Conservation (phyloP, 441 rosid genomes). For the Bocquillonia castaneifolia region DNA sequence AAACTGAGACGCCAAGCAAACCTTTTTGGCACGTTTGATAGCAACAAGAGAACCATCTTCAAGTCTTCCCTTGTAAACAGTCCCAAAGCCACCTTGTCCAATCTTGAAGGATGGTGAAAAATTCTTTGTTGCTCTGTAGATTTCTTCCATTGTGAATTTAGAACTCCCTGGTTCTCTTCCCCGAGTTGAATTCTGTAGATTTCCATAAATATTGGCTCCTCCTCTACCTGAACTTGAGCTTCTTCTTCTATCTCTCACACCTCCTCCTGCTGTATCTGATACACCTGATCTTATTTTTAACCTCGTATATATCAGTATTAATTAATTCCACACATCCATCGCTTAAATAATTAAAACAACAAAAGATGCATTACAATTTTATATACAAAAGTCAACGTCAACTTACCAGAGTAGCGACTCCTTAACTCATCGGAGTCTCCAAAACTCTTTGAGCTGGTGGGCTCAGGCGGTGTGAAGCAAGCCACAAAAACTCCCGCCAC, state of each 20-base stretch:
- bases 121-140: conserved; percentile 59
- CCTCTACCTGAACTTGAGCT: conserved; percentile 40
- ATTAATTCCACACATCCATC: too few species aligned
- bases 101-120: conserved; percentile 75
- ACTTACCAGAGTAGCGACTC: too few species aligned
- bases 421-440: conserved; percentile 31
- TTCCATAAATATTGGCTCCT: conserved; percentile 22
- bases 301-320: too few species aligned
- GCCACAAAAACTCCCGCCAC: conserved; percentile 49
- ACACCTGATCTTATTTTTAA: conserved; percentile 15
- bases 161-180: conserved; percentile 40
- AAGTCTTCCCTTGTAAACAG: conserved; percentile 80
- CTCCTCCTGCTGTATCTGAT: conserved; percentile 31
- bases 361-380: too few species aligned
- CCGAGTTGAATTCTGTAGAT: conserved; percentile 28
- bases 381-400: too few species aligned
- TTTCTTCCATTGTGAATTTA: conserved; percentile 57
- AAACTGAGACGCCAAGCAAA: conserved; percentile 3
- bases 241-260: conserved; percentile 35
- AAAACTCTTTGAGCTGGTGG: conserved; percentile 27
- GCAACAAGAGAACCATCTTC: conserved; percentile 73
- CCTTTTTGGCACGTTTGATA: conserved; percentile 89
- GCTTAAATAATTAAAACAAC: too few species aligned
- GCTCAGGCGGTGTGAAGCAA: conserved; percentile 71
- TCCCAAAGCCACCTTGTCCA: conserved; percentile 92